phyloP scores from a whole-genome alignment of 371 early-diverging fungal species.

The Mucor velutinosus region DNA sequence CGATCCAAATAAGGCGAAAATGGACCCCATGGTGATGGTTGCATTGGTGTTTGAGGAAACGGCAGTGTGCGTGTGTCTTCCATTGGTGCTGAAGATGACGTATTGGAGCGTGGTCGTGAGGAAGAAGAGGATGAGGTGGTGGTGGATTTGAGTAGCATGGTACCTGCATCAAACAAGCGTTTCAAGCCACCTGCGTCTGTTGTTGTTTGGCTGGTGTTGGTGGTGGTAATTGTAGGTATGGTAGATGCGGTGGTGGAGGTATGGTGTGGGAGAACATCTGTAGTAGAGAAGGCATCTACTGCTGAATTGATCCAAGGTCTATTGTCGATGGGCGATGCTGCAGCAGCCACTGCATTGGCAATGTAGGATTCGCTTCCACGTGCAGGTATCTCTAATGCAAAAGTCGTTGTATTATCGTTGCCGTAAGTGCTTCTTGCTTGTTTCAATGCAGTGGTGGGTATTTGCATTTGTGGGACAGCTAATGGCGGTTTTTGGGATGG shows the following conservation, averaged over 20 bases:
- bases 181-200: conserved; percentile 27
- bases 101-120: conserved; percentile 37
- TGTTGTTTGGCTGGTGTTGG: neutral
- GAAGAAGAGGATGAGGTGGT: conserved; percentile 10
- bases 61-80: conserved; percentile 24
- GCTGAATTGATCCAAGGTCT: conserved; percentile 3
- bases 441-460: conserved; percentile 46
- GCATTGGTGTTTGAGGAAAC: neutral
- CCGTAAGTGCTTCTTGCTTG: conserved; percentile 39
- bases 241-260: neutral
- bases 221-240: conserved; percentile 8
- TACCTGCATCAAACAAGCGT: conserved; percentile 43
- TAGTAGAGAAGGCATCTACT: no score
- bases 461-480: conserved; percentile 50
- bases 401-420: conserved; percentile 37
- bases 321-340: conserved; percentile 12
- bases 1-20: conserved; percentile 29
- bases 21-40: conserved; percentile 3
- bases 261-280: neutral
- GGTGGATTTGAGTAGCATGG: conserved; percentile 37
- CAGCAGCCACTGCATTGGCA: neutral
- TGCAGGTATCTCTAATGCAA: conserved; percentile 43
- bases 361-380: conserved; percentile 18
- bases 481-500: conserved; percentile 47
- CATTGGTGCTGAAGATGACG: conserved; percentile 36